Evolutionary conservation across 78 protist genomes (phyloP).

Genomic region (Monosiga brevicollis): DNA sequence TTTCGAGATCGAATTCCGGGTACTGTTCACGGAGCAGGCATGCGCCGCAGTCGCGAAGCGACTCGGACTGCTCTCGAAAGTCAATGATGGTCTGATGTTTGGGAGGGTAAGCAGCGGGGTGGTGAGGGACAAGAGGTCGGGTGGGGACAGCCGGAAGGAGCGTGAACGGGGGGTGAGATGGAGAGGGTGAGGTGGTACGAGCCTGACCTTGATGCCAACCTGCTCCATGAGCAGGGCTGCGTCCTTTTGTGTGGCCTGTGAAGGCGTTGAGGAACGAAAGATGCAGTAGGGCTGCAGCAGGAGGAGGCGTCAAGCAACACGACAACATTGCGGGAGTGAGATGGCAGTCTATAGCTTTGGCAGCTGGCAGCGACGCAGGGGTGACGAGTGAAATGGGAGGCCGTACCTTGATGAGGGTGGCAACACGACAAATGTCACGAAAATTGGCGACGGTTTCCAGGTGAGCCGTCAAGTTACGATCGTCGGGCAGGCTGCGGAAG

Average conservation of each 20-base stretch:
- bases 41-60: not conserved
- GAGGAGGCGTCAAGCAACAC: not conserved
- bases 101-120: not conserved
- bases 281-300: not conserved
- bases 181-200: not conserved
- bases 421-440: not conserved
- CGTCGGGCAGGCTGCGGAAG: too few species aligned
- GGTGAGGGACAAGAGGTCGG: not conserved
- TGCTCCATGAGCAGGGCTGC: not conserved
- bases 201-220: not conserved
- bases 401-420: not conserved
- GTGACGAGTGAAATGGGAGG: too few species aligned
- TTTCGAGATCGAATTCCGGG: too few species aligned
- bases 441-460: not conserved
- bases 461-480: not conserved
- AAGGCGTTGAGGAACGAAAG: not conserved
- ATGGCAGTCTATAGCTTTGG: too few species aligned
- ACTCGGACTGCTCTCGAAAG: not conserved
- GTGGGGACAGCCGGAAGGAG: not conserved
- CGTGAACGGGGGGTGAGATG: not conserved
- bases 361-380: too few species aligned
- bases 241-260: not conserved
- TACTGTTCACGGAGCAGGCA: not conserved
- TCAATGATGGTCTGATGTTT: not conserved
- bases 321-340: not conserved